Evolutionary conservation across 169 alveolate genomes (phyloP).

Genomic region (Cryptosporidium tyzzeri): DNA sequence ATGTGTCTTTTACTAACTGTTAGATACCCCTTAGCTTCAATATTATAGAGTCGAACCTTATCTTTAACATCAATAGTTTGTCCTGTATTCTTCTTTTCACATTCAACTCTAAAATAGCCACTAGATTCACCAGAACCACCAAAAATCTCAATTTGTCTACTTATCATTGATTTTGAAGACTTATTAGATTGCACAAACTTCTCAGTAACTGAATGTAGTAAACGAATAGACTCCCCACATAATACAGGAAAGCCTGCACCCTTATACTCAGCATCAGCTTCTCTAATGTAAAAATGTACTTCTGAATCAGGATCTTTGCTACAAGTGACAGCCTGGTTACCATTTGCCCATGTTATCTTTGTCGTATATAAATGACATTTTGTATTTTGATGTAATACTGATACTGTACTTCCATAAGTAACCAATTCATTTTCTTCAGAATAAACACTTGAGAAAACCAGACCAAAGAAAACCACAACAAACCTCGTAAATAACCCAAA

Average conservation of each 20-base stretch:
- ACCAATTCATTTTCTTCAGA: conserved; percentile 7
- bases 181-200: conserved; percentile 28
- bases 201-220: conserved; percentile 20
- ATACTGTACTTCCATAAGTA: conserved; percentile 65
- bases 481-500: not conserved
- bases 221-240: conserved; percentile 61
- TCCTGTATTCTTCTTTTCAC: conserved; percentile 31
- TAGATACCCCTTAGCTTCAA: conserved; percentile 48
- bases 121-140: conserved; percentile 32
- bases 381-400: conserved; percentile 18
- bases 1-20: conserved; percentile 30
- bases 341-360: conserved; percentile 74
- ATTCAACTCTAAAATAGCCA: conserved; percentile 42
- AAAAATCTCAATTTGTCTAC: conserved; percentile 41
- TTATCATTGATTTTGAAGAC: conserved; percentile 44
- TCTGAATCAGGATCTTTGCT: conserved; percentile 12
- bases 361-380: conserved; percentile 44
- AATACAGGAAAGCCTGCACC: conserved; percentile 57
- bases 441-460: not conserved
- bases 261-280: conserved; percentile 21
- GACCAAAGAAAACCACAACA: not conserved
- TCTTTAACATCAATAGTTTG: conserved; percentile 33
- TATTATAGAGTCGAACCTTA: conserved; percentile 29
- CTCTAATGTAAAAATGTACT: conserved; percentile 43
- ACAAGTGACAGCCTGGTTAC: conserved; percentile 67